Evolutionary conservation across 1,284 basidiomycete genomes (phyloP).

Genomic region (Ceratobasidium papillatum): DNA sequence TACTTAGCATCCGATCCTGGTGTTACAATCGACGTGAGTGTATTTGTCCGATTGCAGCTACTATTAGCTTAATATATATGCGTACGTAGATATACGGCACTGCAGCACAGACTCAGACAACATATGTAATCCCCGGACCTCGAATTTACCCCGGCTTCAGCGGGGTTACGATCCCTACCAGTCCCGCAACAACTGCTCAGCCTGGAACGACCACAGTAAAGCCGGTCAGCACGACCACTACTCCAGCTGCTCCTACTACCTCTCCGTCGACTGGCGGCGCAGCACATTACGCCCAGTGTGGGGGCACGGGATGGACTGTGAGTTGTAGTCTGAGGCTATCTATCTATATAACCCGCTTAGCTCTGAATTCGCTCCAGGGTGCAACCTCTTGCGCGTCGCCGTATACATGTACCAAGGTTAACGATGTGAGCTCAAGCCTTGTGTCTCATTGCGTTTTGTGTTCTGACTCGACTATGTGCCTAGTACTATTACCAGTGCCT

Average conservation of each 20-base stretch:
- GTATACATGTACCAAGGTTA: slow-evolving; percentile 22
- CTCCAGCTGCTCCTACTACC: slow-evolving; percentile 20
- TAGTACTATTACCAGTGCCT: slow-evolving; percentile 37
- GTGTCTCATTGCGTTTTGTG: background rate
- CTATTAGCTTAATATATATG: background rate
- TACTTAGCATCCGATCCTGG: slow-evolving; percentile 27
- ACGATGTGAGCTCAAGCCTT: slow-evolving; percentile 4
- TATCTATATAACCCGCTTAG: background rate
- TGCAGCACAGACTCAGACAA: slow-evolving; percentile 27
- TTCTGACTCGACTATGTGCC: background rate
- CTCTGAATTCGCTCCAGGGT: background rate
- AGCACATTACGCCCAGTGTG: slow-evolving; percentile 40
- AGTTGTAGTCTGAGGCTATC: background rate
- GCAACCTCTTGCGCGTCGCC: slow-evolving; percentile 22
- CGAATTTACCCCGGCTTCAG: slow-evolving; percentile 21
- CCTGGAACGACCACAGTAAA: background rate
- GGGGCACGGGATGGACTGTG: slow-evolving; percentile 27
- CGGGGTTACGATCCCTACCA: slow-evolving; percentile 11
- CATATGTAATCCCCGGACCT: slow-evolving; percentile 38
- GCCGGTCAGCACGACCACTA: background rate
- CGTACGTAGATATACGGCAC: slow-evolving; percentile 24
- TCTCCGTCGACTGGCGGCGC: slow-evolving; percentile 31
- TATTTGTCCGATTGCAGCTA: background rate
- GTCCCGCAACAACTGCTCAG: slow-evolving; percentile 11
- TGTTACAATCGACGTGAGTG: slow-evolving; percentile 23